Evolutionary conservation across 2,329 filamentous ascomycete genomes (phyloP).

Genomic region (Microdochium paspali): DNA sequence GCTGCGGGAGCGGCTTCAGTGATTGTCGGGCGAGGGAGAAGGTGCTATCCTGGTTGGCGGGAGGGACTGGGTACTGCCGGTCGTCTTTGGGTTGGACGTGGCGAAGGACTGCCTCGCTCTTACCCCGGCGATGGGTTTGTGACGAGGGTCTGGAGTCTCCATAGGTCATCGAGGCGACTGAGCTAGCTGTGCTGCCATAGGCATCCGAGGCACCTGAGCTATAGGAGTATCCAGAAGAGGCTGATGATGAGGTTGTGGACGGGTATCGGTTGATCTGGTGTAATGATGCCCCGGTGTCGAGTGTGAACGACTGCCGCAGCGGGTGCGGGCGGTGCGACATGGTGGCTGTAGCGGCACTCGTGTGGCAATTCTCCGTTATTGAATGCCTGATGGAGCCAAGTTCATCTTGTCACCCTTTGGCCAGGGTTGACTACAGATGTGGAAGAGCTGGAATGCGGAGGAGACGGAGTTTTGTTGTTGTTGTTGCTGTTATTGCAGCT

Average conservation of each 20-base stretch:
- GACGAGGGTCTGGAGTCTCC: slow-evolving; percentile 19
- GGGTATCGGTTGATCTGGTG: slow-evolving; percentile 47
- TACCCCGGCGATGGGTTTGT: slow-evolving; percentile 59
- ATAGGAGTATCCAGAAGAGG: slow-evolving; percentile 58
- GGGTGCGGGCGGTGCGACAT: slow-evolving; percentile 51
- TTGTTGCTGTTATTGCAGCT: too few relatives aligned
- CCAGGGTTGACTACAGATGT: not conserved
- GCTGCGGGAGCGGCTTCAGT: slow-evolving; percentile 63
- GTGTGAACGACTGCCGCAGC: slow-evolving; percentile 40
- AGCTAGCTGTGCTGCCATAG: slow-evolving; percentile 61
- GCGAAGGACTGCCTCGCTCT: slow-evolving; percentile 57
- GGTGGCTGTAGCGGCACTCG: slow-evolving; percentile 13
- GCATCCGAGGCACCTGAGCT: slow-evolving; percentile 32
- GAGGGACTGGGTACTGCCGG: slow-evolving; percentile 16
- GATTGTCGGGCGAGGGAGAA: slow-evolving; percentile 69
- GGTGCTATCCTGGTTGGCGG: slow-evolving; percentile 44
- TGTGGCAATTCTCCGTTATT: not conserved
- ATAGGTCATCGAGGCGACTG: slow-evolving; percentile 57
- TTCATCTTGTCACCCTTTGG: not conserved
- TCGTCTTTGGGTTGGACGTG: slow-evolving; percentile 22
- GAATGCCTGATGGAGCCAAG: not conserved
- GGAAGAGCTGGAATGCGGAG: not conserved
- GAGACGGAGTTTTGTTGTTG: not conserved
- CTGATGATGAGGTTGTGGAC: slow-evolving; percentile 63
- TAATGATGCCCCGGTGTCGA: slow-evolving; percentile 25